Conservation (phyloP, 2,329 filamentous ascomycete species). For the Atkinsonella texensis region DNA sequence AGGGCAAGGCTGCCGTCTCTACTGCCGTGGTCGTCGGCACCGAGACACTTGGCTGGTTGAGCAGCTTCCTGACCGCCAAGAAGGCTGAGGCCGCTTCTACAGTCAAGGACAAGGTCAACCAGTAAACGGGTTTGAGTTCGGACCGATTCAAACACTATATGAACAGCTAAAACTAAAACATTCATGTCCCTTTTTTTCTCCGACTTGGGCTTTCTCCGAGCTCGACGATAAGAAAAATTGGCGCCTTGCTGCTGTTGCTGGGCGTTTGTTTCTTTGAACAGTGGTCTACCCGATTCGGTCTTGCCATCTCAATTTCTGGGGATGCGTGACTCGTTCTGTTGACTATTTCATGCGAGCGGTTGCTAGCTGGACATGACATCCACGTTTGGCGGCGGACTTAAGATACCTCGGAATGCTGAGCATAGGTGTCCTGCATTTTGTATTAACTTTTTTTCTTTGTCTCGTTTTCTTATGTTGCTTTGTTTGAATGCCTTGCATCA, state of each 20-base stretch:
- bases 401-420: slow-evolving; percentile 5
- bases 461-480: background rate
- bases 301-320: background rate
- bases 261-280: slow-evolving; percentile 1
- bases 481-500: background rate
- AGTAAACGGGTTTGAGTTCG: slow-evolving; percentile 17
- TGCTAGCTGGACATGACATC: background rate
- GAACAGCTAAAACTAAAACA: background rate
- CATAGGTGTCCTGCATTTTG: slow-evolving; percentile 3
- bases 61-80: slow-evolving; percentile 45
- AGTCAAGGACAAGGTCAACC: slow-evolving; percentile 38
- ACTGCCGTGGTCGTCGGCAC: slow-evolving; percentile 55
- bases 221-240: background rate
- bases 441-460: background rate
- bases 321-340: background rate
- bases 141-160: background rate
- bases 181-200: background rate
- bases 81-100: slow-evolving; percentile 48
- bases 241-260: background rate
- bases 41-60: slow-evolving; percentile 51
- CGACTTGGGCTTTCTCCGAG: background rate
- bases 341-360: background rate
- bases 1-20: slow-evolving; percentile 56
- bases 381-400: background rate
- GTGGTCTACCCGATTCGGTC: background rate